Evolutionary conservation across 257 asterid species (phyloP).

Genomic region (Gentiana macrophylla): DNA sequence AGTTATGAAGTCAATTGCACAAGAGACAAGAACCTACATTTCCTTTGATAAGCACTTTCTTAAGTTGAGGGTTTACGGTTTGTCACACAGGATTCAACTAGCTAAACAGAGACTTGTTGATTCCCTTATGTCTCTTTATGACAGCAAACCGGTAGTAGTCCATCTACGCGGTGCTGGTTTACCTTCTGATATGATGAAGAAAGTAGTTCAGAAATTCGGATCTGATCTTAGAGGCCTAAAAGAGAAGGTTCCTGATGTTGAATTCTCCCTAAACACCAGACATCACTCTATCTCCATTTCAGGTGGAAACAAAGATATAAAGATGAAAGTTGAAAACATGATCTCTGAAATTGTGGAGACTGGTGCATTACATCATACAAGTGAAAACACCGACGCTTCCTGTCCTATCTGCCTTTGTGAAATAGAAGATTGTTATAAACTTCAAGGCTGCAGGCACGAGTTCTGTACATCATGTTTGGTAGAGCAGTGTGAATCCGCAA

Average conservation of each 20-base stretch:
- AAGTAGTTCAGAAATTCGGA: conserved; percentile 69
- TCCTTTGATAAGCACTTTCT: conserved; percentile 57
- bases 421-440: conserved; percentile 52
- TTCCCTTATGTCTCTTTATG: conserved; percentile 49
- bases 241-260: conserved; percentile 59
- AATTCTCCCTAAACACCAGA: conserved; percentile 39
- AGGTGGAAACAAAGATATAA: conserved; percentile 46
- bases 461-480: conserved; percentile 69
- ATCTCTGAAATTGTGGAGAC: conserved; percentile 37
- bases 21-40: conserved; percentile 50
- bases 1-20: conserved; percentile 48
- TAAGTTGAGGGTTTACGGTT: conserved; percentile 52
- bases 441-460: conserved; percentile 58
- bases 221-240: conserved; percentile 70
- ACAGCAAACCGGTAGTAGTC: conserved; percentile 53
- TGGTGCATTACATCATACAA: conserved; percentile 19
- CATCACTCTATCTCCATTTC: conserved; percentile 50
- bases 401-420: conserved; percentile 87
- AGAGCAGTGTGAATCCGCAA: conserved; percentile 72
- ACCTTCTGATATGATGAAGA: conserved; percentile 89
- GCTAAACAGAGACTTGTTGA: conserved; percentile 41
- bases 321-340: conserved; percentile 48
- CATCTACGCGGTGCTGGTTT: conserved; percentile 49
- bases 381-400: conserved; percentile 17
- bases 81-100: conserved; percentile 31